These are phyloP conservation scores for Pyrus betulifolia DNA, from an alignment of 306 rosid genomes.

Conservation along the genomic window DNA sequence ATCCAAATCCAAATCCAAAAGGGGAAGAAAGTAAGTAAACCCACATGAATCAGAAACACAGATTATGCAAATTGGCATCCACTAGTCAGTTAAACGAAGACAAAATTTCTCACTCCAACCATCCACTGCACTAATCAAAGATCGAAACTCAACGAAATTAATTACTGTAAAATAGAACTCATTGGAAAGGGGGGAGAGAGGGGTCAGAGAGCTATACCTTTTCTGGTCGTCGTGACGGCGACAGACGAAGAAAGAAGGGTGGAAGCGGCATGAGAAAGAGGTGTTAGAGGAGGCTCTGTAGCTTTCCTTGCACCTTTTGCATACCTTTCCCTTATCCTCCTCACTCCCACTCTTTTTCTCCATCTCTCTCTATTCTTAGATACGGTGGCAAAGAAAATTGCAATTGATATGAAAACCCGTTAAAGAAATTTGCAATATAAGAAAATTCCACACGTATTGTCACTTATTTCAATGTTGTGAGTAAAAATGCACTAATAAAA, in stretches of 20 bases:
- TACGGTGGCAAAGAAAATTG: too few relatives aligned
- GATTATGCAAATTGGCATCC: not conserved
- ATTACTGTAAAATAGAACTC: not conserved
- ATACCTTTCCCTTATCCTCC: conserved; percentile 22
- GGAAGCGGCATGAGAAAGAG: conserved; percentile 72
- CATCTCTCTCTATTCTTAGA: not conserved
- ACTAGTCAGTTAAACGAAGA: not conserved
- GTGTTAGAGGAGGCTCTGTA: conserved; percentile 40
- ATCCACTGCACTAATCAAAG: not conserved
- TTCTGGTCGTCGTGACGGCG: conserved; percentile 95
- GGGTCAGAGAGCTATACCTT: conserved; percentile 30
- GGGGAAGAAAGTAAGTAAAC: too few relatives aligned
- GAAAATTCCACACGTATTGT: too few relatives aligned
- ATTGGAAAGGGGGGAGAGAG: not conserved
- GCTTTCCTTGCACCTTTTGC: conserved; percentile 54
- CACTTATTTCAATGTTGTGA: too few relatives aligned
- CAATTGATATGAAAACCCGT: too few relatives aligned
- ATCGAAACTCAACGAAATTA: not conserved
- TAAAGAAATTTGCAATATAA: too few relatives aligned
- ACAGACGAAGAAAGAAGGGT: conserved; percentile 81
- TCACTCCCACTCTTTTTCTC: conserved; percentile 15
- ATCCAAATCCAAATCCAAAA: too few relatives aligned
- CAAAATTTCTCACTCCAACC: not conserved
- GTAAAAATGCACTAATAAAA: too few relatives aligned
- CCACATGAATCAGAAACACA: not conserved